phyloP scores from a whole-genome alignment of 179 eudicot genomes.

The Dionaea muscipula region DNA sequence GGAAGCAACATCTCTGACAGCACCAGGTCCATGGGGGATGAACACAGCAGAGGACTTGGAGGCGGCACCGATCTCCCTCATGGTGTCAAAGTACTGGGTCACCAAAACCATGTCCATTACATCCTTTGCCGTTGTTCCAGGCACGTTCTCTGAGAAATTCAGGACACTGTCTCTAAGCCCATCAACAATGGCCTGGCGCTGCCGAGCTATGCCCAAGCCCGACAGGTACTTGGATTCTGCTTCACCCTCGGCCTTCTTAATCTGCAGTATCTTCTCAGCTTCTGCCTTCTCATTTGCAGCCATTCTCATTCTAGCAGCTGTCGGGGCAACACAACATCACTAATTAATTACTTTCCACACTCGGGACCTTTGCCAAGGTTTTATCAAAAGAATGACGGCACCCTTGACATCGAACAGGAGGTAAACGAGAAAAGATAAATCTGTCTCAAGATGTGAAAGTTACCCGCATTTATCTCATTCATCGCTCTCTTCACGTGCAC shows the following conservation, averaged over 20 bases:
- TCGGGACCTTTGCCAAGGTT: no score
- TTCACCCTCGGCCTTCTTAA: conserved; percentile 45
- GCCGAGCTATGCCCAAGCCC: conserved; percentile 38
- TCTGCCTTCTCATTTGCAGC: conserved; percentile 46
- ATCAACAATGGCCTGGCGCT: conserved; percentile 43
- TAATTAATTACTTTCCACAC: no score
- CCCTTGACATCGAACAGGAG: no score
- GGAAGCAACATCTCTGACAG: no score
- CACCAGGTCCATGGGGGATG: no score
- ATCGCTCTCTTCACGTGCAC: conserved; percentile 41
- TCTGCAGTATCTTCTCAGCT: no score
- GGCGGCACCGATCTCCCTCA: no score
- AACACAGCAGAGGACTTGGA: no score
- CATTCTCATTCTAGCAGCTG: conserved; percentile 40
- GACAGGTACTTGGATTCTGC: conserved; percentile 36
- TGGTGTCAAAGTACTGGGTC: conserved; percentile 36
- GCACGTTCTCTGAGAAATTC: conserved; percentile 36
- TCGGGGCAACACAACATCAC: neutral
- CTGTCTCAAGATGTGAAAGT: neutral
- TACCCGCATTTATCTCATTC: conserved; percentile 46
- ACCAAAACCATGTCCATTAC: conserved; percentile 42
- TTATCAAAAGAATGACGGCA: no score
- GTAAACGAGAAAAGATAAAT: no score
- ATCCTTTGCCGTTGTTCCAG: conserved; percentile 37
- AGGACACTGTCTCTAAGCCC: conserved; percentile 40